Base-by-base conservation (phyloP, 768 basidiomycete genomes). In the Hebeloma cylindrosporum region DNA sequence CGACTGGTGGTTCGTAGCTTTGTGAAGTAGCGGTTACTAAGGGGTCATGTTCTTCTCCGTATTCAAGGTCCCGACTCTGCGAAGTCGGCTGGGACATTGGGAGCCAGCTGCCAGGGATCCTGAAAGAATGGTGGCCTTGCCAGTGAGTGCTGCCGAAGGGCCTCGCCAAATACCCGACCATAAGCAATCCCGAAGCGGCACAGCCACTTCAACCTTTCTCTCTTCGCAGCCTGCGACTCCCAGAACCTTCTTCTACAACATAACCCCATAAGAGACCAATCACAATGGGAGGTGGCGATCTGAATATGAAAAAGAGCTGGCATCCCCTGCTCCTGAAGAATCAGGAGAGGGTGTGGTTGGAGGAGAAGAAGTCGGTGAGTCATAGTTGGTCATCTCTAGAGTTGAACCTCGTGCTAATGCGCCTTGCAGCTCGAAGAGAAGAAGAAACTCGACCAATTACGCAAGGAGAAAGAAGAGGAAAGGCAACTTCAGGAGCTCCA, bases 301-400 rank as follows among this genome's bases (percentile, higher is more conserved):
- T 97, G 64, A 98, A 98, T 62, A 98, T 98, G 94, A 96, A 90
- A 71, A 95, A 96, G 79, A 93, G 91, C 53, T 97, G 94, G 94
- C 94, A 97, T 66, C 94, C 94, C 79, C 84, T 93, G 77, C 88
- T 95, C 69, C 68, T 96, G 68, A 93, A 92, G 65, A 95, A 95
- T 71, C 95, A 97, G 85, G 92, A 95, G 83, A 83, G 89, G 80
- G 96, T 98, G 59, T 98, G 96, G 95, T 78, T 97, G 44, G 89
- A 95, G 67, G 96, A 99, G 69, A 93, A 95, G 80, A 87, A 90
- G 62, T 93, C 93, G 42, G 92, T 91, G 62, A 58, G 88, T 76
- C 11, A 39, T 4, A 27, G 16, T 41, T 40, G 13, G n/a, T 36
- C 10, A 7, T 32, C 9, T 30, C 10, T 3, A 7, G 28, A n/a